Conservation (phyloP, 371 early-diverging fungal species). For the Phascolomyces articulosus region DNA sequence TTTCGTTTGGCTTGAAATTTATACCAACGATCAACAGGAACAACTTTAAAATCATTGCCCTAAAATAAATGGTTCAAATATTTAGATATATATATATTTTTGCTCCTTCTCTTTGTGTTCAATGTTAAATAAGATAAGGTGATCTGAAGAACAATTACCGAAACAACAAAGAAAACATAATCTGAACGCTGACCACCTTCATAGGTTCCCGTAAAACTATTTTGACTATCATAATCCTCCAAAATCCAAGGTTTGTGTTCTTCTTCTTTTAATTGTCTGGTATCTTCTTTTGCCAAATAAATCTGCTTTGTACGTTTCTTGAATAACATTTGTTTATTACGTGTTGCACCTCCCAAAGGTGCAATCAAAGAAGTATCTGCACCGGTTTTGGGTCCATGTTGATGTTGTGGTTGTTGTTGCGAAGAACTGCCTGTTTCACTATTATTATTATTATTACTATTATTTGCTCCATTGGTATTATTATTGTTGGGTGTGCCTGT, state of each 20-base stretch:
- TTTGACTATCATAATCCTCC: constrained; percentile 72
- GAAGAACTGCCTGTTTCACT: constrained; percentile 14
- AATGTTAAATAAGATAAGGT: not conserved
- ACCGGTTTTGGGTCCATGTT: constrained; percentile 57
- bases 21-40: constrained; percentile 91
- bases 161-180: constrained; percentile 82
- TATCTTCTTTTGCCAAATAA: constrained; percentile 75
- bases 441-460: constrained; percentile 28
- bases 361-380: constrained; percentile 79
- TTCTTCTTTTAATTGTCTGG: constrained; percentile 68
- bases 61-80: constrained; percentile 20
- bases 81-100: too few species aligned
- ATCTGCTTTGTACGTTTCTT: constrained; percentile 85
- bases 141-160: constrained; percentile 18
- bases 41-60: constrained; percentile 83
- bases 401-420: constrained; percentile 30
- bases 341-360: constrained; percentile 77
- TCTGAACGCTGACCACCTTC: constrained; percentile 81
- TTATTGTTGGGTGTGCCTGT: constrained; percentile 12
- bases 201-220: constrained; percentile 73
- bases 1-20: constrained; percentile 84
- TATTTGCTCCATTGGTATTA: constrained; percentile 1
- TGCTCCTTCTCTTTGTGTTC: too few species aligned
- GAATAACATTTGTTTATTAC: constrained; percentile 80
- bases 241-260: constrained; percentile 83